These are phyloP conservation scores for Tuber magnatum DNA, from an alignment of 495 filamentous ascomycete genomes.

Conservation along the genomic window DNA sequence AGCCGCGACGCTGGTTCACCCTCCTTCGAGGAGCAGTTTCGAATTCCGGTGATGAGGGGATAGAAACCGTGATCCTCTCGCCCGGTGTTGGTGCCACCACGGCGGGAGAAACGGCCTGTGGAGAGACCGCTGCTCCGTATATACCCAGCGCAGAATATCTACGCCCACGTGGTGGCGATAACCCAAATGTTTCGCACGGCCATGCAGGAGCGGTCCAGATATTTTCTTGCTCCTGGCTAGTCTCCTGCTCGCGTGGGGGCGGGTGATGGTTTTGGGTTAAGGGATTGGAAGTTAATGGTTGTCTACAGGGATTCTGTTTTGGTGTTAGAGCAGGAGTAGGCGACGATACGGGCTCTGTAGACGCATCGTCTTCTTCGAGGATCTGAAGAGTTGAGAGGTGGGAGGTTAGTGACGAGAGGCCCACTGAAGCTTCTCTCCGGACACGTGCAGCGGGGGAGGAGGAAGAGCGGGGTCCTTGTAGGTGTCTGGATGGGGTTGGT, in stretches of 20 bases:
- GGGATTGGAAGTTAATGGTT: background rate
- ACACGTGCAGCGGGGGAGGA: background rate
- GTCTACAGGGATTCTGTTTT: background rate
- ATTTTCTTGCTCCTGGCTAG: conserved; percentile 1
- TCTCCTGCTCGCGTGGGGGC: background rate
- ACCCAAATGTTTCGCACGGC: background rate
- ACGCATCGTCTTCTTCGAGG: background rate
- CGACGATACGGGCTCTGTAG: background rate
- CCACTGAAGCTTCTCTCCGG: background rate
- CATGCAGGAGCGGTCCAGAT: background rate
- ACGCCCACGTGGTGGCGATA: conserved; percentile 7
- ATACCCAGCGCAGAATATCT: conserved; percentile 13
- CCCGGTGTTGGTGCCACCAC: background rate
- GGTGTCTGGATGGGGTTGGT: background rate
- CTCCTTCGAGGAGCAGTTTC: background rate
- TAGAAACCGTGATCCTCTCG: background rate
- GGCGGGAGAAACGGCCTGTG: background rate
- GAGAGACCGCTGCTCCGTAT: background rate
- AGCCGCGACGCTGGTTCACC: background rate
- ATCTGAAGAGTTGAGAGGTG: background rate
- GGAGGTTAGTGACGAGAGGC: background rate
- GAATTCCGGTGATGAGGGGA: background rate
- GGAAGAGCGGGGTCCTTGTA: background rate
- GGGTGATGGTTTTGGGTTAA: background rate
- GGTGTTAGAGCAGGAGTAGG: background rate